phyloP scores from a whole-genome alignment of 192 early-diverging fungal species.

The Coemansia sp. region DNA sequence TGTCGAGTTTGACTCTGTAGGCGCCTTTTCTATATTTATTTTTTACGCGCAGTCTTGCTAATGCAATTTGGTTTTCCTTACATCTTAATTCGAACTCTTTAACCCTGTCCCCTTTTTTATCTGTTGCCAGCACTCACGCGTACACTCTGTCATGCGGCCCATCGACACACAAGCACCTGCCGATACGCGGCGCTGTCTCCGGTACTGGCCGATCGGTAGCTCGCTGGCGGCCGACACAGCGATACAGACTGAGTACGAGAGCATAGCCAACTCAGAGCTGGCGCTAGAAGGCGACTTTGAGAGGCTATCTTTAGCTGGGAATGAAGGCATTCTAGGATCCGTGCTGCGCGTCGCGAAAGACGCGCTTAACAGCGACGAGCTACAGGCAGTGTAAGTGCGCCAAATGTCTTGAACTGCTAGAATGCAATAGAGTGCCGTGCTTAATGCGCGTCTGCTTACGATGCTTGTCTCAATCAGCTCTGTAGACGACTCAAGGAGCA shows the following conservation, averaged over 20 bases:
- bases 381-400: constrained; percentile 36
- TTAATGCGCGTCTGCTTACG: background rate
- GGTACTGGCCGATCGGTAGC: constrained; percentile 39
- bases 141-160: constrained; percentile 27
- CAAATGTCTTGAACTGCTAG: background rate
- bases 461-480: background rate
- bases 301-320: constrained; percentile 15
- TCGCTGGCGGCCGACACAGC: constrained; percentile 24
- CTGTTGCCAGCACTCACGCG: background rate
- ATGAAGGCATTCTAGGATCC: background rate
- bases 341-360: constrained; percentile 27
- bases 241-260: constrained; percentile 31
- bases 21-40: too few relatives aligned
- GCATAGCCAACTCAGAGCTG: constrained; percentile 14
- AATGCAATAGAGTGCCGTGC: background rate
- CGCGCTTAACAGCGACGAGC: constrained; percentile 18
- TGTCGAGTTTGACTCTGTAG: too few relatives aligned
- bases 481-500: constrained; percentile 10
- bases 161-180: constrained; percentile 34
- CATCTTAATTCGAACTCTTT: background rate
- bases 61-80: background rate
- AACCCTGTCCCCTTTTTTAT: background rate
- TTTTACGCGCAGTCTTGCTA: too few relatives aligned
- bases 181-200: constrained; percentile 42
- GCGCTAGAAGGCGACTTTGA: constrained; percentile 26